phyloP scores from a whole-genome alignment of 1,284 basidiomycete species.

The Irpex sp. region DNA sequence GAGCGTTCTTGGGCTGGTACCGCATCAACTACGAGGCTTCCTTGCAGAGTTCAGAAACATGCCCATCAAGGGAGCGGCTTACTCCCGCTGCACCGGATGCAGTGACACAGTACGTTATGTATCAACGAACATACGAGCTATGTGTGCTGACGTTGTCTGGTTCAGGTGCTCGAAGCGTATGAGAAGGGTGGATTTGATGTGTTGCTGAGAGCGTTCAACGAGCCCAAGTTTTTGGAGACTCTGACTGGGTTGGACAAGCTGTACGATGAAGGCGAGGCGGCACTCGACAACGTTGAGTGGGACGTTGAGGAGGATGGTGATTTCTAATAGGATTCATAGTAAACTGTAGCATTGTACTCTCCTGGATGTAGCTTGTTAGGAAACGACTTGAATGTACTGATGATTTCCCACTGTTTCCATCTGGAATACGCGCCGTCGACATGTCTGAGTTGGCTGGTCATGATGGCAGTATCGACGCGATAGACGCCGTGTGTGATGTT shows the following conservation, averaged over 20 bases:
- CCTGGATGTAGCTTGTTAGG: not conserved
- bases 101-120: slow-evolving; percentile 61
- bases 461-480: not conserved
- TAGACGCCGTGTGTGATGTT: not conserved
- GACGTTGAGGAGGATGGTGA: slow-evolving; percentile 52
- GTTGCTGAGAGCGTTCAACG: slow-evolving; percentile 83
- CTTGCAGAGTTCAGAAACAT: slow-evolving; percentile 84
- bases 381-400: not conserved
- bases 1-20: slow-evolving; percentile 81
- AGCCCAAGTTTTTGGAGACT: slow-evolving; percentile 75
- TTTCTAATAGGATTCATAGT: not conserved
- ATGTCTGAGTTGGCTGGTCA: not conserved
- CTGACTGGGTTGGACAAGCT: slow-evolving; percentile 86
- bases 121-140: not conserved
- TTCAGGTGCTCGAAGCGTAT: slow-evolving; percentile 75
- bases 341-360: not conserved
- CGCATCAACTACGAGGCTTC: slow-evolving; percentile 92
- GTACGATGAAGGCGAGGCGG: slow-evolving; percentile 77
- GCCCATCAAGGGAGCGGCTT: slow-evolving; percentile 83
- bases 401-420: not conserved
- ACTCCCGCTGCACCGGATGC: slow-evolving; percentile 89
- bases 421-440: not conserved
- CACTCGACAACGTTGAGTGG: slow-evolving; percentile 74
- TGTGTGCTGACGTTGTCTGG: not conserved
- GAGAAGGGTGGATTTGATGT: slow-evolving; percentile 74